Evolutionary conservation across 441 rosid genomes (phyloP), one percentile per base, ranked within the genome.

Genomic region (Euphorbia neoarborescens): DNA sequence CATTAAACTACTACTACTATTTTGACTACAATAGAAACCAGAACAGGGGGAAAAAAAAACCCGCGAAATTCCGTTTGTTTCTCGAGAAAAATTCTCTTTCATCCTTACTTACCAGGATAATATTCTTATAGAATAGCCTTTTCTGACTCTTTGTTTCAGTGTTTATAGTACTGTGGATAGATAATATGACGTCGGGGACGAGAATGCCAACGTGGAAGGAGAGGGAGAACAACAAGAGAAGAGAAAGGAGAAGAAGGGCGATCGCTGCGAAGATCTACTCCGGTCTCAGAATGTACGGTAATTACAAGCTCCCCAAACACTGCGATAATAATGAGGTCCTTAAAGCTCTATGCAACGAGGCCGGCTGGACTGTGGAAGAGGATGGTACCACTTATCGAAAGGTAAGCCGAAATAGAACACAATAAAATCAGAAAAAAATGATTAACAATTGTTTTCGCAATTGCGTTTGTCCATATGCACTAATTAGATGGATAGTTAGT

Each of bases 281-380:
- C 0, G 99, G 99, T 1, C 85, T 94, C 6, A 84, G 99, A 82
- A 84, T 84, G 89, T 90, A 87, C 67, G 99, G 99, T 0, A 92
- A 88, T 77, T 94, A 71, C 84, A 89, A 89, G 87, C 96, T 94
- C 11, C 99, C 99, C 0, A 94, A 94, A 81, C 99, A 94, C 84
- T 94, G 97, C 62, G 99, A 94, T 79, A 94, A 94, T 75, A 94
- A 94, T 69, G 97, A 94, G 69, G 99, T 94, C 66, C 96, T 94
- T 75, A 94, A 90, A 82, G 98, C 99, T 38, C 87, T 94, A 48
- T 94, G 99, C 74, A 79, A 84, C 65, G 98, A 94, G 68, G 99
- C 98, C 57, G 99, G 99, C n/a, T 94, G 99, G 99, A 84, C 73
- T 57, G 99, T 92, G n/a, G 98, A 94, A 69, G 84, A 83, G n/a